A percentile compares a stretch with the other conserved stretches of the same genome.
Conservation (phyloP, 208 protist genomes). For the Leishmania mexicana region DNA sequence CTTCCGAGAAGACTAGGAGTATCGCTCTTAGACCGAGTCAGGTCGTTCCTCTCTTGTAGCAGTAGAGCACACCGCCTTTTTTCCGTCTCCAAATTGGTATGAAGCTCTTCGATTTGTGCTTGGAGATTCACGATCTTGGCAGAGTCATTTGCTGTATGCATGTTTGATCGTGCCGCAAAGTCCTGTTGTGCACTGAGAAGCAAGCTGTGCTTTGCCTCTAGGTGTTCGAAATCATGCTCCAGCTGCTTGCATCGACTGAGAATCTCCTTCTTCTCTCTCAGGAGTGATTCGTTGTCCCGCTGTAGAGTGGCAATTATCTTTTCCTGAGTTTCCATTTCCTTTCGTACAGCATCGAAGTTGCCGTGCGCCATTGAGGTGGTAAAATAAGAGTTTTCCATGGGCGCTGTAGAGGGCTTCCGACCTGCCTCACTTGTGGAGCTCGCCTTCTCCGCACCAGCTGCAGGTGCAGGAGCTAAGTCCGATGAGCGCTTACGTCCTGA, state of each 20-base stretch:
- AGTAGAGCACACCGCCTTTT: constrained; percentile 9
- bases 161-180: constrained; percentile 19
- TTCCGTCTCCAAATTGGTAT: constrained; percentile 23
- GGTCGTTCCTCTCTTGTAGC: background rate
- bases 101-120: constrained; percentile 38
- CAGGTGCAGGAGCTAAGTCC: background rate
- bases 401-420: background rate
- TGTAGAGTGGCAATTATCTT: constrained; percentile 69
- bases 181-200: constrained; percentile 49
- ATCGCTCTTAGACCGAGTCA: background rate
- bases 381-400: background rate
- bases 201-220: constrained; percentile 73
- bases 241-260: constrained; percentile 40
- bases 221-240: constrained; percentile 51
- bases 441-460: background rate
- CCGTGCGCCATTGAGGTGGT: background rate
- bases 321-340: constrained; percentile 72
- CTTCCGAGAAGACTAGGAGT: background rate
- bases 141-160: constrained; percentile 39
- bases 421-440: background rate
- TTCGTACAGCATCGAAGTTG: constrained; percentile 34
- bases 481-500: background rate
- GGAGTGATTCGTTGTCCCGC: constrained; percentile 67
- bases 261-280: constrained; percentile 53
- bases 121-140: constrained; percentile 54